Evolutionary conservation across 2,329 filamentous ascomycete genomes (phyloP), one percentile per base, ranked within the genome.

Genomic region (Plectosphaerella cucumerina): DNA sequence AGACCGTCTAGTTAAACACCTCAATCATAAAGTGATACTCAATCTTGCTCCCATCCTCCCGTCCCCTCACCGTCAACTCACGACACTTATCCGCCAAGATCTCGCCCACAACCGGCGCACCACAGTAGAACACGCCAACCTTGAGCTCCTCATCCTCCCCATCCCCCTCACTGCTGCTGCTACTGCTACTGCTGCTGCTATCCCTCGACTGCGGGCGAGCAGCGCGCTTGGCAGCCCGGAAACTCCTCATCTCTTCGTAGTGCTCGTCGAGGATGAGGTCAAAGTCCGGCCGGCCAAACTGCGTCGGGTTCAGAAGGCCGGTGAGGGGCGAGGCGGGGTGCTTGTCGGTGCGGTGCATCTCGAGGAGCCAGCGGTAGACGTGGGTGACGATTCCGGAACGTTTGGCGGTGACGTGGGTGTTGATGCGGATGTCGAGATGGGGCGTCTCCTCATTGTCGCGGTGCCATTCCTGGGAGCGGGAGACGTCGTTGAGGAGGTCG

Each of bases 1-100:
- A n/a, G n/a, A n/a, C 42, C 20, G 10, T 44, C 42, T 44, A 44
- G 21, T 21, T 75, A 65, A 82, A 82, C 0, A 82, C 77, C 56
- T 82, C 79, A 50, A 79, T 78, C 71, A 80, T 77, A 49, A 82
- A 82, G 49, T 77, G 69, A 60, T 82, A 82, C 59, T 79, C 68
- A 31, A 83, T 69, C 58, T 72, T 75, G 46, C 70, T 73, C 15
- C 72, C 75, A 55, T 81, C 77, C n/a, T 72, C 65, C 26, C 76
- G 66, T 0, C 75, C 78, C 54, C 76, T 71, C 1, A 73, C 66
- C 10, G 75, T 81, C 57, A 82, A 60, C 53, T 71, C 65, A 5
- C 70, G 64, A 52, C 79, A 82, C 55, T 75, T 71, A 64, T 83
- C 79, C 10, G 77, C 76, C 55, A 82, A 56, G 39, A 80, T 73